Evolutionary conservation across 1,284 basidiomycete species (phyloP).

Genomic region (Fistulina hepatica): DNA sequence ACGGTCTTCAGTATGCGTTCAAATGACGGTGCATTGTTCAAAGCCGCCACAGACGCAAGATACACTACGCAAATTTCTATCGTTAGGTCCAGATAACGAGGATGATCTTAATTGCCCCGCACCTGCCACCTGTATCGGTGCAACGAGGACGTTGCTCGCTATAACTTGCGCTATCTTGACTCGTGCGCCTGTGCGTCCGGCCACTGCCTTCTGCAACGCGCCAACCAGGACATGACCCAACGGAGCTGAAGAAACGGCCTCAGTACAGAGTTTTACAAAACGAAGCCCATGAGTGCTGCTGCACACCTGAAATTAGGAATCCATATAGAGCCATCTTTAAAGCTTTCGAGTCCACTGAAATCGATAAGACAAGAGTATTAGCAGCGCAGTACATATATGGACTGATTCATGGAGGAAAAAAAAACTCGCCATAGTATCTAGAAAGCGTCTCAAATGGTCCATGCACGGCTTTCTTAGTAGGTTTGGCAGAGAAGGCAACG

Average conservation of each 20-base stretch:
- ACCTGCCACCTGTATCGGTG: slow-evolving; percentile 70
- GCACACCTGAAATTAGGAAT: slow-evolving; percentile 56
- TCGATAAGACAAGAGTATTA: slow-evolving; percentile 43
- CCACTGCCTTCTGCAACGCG: slow-evolving; percentile 63
- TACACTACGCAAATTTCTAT: slow-evolving; percentile 33
- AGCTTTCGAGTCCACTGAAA: slow-evolving; percentile 54
- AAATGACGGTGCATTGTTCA: slow-evolving; percentile 67
- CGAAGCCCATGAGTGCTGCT: too few relatives aligned
- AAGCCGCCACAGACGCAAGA: slow-evolving; percentile 73
- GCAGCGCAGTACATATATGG: slow-evolving; percentile 44
- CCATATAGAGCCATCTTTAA: slow-evolving; percentile 81
- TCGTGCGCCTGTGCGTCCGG: slow-evolving; percentile 57
- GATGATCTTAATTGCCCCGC: slow-evolving; percentile 21
- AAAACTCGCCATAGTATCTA: too few relatives aligned
- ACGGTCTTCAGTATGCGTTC: slow-evolving; percentile 63
- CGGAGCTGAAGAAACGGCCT: slow-evolving; percentile 52
- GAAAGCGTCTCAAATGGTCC: too few relatives aligned
- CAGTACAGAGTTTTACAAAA: background rate
- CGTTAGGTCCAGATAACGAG: slow-evolving; percentile 1
- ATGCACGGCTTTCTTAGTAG: slow-evolving; percentile 32
- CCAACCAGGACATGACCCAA: slow-evolving; percentile 67
- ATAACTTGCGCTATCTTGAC: slow-evolving; percentile 69
- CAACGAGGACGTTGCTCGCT: slow-evolving; percentile 67
- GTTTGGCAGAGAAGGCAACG: slow-evolving; percentile 49
- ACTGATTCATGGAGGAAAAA: too few relatives aligned